Evolutionary conservation across 2,329 filamentous ascomycete species (phyloP).

Genomic region (Beauveria scarabaeidicola): DNA sequence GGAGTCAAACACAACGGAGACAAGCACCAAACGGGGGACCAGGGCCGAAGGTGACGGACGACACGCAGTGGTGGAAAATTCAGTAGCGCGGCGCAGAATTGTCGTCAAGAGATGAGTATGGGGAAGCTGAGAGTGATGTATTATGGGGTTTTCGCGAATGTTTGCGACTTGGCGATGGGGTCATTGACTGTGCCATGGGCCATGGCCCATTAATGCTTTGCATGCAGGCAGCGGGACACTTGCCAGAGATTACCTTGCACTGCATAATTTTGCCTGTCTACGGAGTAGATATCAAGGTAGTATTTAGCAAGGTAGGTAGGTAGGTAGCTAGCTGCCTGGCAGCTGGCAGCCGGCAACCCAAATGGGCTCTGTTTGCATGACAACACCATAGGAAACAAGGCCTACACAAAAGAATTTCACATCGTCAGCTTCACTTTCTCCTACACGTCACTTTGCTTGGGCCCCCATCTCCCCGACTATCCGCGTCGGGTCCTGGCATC

Average conservation of each 20-base stretch:
- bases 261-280: background rate
- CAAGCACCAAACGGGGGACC: background rate
- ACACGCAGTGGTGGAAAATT: too few relatives aligned
- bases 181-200: background rate
- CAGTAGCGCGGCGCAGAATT: too few relatives aligned
- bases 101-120: background rate
- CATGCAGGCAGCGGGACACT: too few relatives aligned
- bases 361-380: background rate
- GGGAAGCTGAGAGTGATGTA: background rate
- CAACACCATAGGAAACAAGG: background rate
- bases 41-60: background rate
- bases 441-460: background rate
- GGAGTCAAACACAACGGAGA: constrained; percentile 1
- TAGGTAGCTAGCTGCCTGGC: background rate
- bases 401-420: background rate
- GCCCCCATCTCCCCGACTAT: background rate
- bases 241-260: too few relatives aligned
- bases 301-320: background rate
- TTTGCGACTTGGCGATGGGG: background rate
- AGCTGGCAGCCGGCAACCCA: background rate
- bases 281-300: background rate
- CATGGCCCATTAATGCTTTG: background rate
- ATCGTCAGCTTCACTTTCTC: background rate
- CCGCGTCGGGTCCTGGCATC: background rate
- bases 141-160: background rate